Conservation (phyloP, 345 rosid genomes). For the Erucastrum elatum region DNA sequence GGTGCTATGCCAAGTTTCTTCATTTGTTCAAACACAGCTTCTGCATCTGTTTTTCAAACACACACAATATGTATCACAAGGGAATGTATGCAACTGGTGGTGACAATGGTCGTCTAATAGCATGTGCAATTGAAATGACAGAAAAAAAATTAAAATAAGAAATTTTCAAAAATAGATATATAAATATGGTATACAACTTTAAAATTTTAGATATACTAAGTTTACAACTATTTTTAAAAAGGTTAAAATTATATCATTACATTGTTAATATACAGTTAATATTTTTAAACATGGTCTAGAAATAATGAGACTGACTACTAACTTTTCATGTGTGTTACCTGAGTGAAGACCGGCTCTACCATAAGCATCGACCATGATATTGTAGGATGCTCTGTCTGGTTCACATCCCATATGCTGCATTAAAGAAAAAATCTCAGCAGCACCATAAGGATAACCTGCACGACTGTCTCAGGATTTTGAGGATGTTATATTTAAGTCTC, state of each 20-base stretch:
- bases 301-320: background rate
- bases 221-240: too few species aligned
- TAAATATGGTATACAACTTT: too few species aligned
- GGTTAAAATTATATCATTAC: too few species aligned
- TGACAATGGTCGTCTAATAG: too few species aligned
- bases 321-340: constrained; percentile 40
- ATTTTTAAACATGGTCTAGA: too few species aligned
- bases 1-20: constrained; percentile 72
- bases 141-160: too few species aligned
- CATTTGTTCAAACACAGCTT: constrained; percentile 79
- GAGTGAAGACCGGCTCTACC: constrained; percentile 80
- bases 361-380: constrained; percentile 93
- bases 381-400: constrained; percentile 91
- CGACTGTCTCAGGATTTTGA: constrained; percentile 52
- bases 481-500: constrained; percentile 17
- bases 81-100: too few species aligned
- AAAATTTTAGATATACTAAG: too few species aligned
- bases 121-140: too few species aligned
- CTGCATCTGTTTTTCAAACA: constrained; percentile 55
- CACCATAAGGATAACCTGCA: constrained; percentile 90
- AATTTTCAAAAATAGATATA: too few species aligned
- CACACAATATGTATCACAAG: background rate
- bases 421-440: constrained; percentile 88
- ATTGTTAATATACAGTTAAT: too few species aligned
- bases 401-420: constrained; percentile 96